Evolutionary conservation across 2,329 filamentous ascomycete genomes (phyloP).

Genomic region (Xylaria sp.): DNA sequence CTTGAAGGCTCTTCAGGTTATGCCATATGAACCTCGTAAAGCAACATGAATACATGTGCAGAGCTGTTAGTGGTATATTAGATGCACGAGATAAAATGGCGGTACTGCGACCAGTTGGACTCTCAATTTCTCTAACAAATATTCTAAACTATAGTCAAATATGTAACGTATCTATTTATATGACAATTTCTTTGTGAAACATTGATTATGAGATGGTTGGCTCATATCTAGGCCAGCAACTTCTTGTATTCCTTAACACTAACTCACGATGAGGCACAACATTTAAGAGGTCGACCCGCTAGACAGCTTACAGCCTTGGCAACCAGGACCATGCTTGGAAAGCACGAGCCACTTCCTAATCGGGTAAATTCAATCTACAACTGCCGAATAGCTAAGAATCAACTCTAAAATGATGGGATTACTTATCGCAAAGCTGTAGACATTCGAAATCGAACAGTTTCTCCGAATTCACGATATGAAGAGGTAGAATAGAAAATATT

Average conservation of each 20-base stretch:
- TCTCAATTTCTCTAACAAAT: not conserved
- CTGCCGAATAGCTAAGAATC: conserved; percentile 13
- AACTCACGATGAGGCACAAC: conserved; percentile 32
- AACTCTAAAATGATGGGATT: not conserved
- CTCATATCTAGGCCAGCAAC: not conserved
- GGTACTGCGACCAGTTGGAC: not conserved
- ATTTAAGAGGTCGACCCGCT: conserved; percentile 8
- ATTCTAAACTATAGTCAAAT: not conserved
- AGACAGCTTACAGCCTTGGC: conserved; percentile 8
- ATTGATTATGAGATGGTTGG: not conserved
- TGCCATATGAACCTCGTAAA: conserved; percentile 7
- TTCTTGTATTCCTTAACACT: conserved; percentile 33
- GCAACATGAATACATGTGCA: conserved; percentile 2
- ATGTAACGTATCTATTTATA: not conserved
- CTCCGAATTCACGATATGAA: too few species aligned
- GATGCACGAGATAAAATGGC: not conserved
- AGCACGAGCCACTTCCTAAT: conserved; percentile 19
- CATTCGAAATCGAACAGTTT: too few species aligned
- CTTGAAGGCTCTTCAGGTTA: not conserved
- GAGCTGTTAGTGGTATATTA: conserved; percentile 21
- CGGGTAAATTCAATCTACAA: conserved; percentile 8
- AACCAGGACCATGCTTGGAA: not conserved
- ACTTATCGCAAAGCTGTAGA: too few species aligned
- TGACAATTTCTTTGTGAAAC: not conserved
- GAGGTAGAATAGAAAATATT: too few species aligned